Percentiles rank a stretch among this genome's conserved stretches.
These are phyloP conservation scores for Backusella tuberculispora DNA, from an alignment of 192 early-diverging fungal genomes.

Conservation along the genomic window DNA sequence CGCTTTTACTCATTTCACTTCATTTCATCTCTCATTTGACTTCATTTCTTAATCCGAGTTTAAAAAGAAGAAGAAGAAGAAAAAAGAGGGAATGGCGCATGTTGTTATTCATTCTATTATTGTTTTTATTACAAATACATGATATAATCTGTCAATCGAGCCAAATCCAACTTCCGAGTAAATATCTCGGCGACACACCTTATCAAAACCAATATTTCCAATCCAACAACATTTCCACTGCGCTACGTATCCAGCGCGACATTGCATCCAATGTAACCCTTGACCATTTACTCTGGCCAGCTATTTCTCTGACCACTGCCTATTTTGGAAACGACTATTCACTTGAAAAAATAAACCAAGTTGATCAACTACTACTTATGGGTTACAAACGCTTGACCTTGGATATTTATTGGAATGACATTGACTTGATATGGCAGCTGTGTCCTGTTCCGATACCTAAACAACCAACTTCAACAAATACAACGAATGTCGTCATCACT, in stretches of 20 bases:
- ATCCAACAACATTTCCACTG: constrained; percentile 6
- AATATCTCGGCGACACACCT: not conserved
- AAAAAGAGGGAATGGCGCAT: not conserved
- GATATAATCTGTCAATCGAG: not conserved
- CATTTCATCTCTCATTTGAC: not conserved
- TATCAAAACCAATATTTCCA: constrained; percentile 9
- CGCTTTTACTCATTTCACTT: not conserved
- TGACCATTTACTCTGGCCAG: constrained; percentile 36
- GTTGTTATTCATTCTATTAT: not conserved
- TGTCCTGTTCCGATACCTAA: constrained; percentile 20
- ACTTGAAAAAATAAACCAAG: not conserved
- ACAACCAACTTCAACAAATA: not conserved
- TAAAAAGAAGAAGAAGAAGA: not conserved
- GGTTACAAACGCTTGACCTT: constrained; percentile 34
- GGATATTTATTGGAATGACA: constrained; percentile 38
- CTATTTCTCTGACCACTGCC: constrained; percentile 32
- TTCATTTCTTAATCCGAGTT: not conserved
- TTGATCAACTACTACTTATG: not conserved
- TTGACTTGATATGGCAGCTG: constrained; percentile 26
- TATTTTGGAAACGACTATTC: constrained; percentile 38
- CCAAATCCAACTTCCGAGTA: not conserved
- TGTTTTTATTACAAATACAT: not conserved
- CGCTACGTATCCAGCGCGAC: constrained; percentile 36
- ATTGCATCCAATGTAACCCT: constrained; percentile 36
- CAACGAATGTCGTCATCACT: not conserved